phyloP scores from a whole-genome alignment of 1,284 basidiomycete genomes.

The Rhodotorula mucilaginosa region DNA sequence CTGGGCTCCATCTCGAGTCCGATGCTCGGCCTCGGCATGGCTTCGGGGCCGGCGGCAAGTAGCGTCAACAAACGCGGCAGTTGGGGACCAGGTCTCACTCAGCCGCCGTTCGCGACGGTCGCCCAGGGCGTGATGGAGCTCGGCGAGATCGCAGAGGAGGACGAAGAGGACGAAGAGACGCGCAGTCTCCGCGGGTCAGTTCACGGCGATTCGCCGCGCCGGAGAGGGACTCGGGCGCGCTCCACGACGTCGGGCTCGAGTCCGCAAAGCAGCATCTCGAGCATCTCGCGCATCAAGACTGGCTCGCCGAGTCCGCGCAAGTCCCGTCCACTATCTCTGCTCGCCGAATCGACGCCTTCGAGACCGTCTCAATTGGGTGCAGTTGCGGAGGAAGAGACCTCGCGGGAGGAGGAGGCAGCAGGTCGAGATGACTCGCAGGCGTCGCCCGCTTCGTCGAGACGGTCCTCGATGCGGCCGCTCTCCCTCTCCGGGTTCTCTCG shows the following conservation, averaged over 20 bases:
- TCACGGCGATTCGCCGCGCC: neutral
- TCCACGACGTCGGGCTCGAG: conserved; percentile 15
- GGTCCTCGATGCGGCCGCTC: conserved; percentile 28
- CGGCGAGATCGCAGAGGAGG: conserved; percentile 37
- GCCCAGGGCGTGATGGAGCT: conserved; percentile 38
- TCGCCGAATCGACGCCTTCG: conserved; percentile 1
- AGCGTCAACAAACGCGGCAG: conserved; percentile 23
- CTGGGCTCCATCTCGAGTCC: conserved; percentile 13
- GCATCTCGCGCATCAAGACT: conserved; percentile 3
- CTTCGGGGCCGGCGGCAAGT: neutral
- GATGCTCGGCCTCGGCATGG: conserved; percentile 38
- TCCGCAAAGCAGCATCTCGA: conserved; percentile 7
- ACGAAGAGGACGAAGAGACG: conserved; percentile 38
- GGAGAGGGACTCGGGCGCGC: neutral
- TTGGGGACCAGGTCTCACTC: conserved; percentile 25
- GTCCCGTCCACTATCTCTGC: conserved; percentile 15
- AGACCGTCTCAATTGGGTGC: neutral
- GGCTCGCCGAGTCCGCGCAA: conserved; percentile 20
- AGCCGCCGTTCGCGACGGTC: conserved; percentile 8
- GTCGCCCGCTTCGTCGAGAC: conserved; percentile 5
- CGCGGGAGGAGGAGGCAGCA: neutral
- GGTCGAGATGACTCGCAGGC: neutral
- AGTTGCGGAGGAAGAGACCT: neutral
- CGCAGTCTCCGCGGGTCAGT: neutral
- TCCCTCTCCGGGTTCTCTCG: conserved; percentile 33